Evolutionary conservation across 176 grass and related monocot genomes (phyloP).

Genomic region (Rhynchospora tenuis): DNA sequence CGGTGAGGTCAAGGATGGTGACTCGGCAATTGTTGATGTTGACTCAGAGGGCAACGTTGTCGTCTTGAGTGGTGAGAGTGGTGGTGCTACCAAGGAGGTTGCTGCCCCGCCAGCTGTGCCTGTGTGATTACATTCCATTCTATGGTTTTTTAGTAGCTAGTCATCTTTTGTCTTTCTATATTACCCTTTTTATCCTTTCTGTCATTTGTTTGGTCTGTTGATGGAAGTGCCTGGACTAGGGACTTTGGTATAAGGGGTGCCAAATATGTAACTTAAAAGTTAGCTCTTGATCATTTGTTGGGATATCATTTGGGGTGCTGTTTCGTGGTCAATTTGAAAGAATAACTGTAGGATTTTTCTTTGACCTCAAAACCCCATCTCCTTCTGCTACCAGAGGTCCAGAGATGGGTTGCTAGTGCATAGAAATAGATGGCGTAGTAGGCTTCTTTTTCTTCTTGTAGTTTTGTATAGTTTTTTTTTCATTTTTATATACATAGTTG

Average conservation of each 20-base stretch:
- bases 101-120: not conserved
- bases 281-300: too few species aligned
- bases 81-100: conserved; percentile 26
- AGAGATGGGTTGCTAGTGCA: too few species aligned
- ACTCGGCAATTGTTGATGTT: conserved; percentile 86
- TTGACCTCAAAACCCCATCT: too few species aligned
- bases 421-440: too few species aligned
- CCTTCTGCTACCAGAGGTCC: too few species aligned
- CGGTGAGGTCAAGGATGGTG: conserved; percentile 88
- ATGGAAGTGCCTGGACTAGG: not conserved
- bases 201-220: not conserved
- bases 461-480: too few species aligned
- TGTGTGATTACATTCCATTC: conserved; percentile 8
- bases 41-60: conserved; percentile 89
- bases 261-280: not conserved
- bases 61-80: conserved; percentile 60
- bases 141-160: conserved; percentile 11
- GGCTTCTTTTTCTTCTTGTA: too few species aligned
- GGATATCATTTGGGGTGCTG: too few species aligned
- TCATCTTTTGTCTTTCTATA: not conserved
- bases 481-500: too few species aligned
- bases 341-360: too few species aligned
- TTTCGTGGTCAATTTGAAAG: too few species aligned
- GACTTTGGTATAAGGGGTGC: not conserved
- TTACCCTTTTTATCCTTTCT: not conserved